phyloP scores from a whole-genome alignment of 2,329 filamentous ascomycete species.

The Epichloe scottii region DNA sequence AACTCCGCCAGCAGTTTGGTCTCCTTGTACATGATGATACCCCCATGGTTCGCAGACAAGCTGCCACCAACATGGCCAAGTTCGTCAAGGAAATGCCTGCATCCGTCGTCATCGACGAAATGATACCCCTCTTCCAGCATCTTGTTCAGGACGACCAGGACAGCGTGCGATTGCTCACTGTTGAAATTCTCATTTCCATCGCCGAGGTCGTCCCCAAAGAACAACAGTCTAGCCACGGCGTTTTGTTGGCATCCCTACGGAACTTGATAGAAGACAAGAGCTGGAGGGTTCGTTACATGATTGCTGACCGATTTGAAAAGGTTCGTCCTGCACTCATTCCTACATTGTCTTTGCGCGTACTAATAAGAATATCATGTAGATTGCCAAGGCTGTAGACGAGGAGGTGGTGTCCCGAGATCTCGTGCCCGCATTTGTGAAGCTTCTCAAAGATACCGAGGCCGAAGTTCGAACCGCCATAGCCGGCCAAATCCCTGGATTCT shows the following conservation, averaged over 20 bases:
- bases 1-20: conserved; percentile 81
- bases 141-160: conserved; percentile 95
- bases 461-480: conserved; percentile 95
- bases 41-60: conserved; percentile 95
- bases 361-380: conserved; percentile 37
- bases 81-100: conserved; percentile 96
- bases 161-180: conserved; percentile 87
- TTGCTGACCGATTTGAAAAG: conserved; percentile 97
- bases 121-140: conserved; percentile 98
- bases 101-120: conserved; percentile 86
- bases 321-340: conserved; percentile 28
- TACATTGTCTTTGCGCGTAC: background rate
- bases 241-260: conserved; percentile 78
- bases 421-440: conserved; percentile 92
- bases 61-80: conserved; percentile 90
- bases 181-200: conserved; percentile 91
- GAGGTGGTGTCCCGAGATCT: conserved; percentile 90
- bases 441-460: conserved; percentile 94
- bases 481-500: conserved; percentile 96
- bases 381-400: conserved; percentile 95
- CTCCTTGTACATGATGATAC: conserved; percentile 96
- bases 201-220: conserved; percentile 97
- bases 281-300: conserved; percentile 98
- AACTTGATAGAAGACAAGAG: conserved; percentile 98
- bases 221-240: conserved; percentile 91